phyloP scores from a whole-genome alignment of 2,329 filamentous ascomycete species.

The Pseudocercospora eumusae region DNA sequence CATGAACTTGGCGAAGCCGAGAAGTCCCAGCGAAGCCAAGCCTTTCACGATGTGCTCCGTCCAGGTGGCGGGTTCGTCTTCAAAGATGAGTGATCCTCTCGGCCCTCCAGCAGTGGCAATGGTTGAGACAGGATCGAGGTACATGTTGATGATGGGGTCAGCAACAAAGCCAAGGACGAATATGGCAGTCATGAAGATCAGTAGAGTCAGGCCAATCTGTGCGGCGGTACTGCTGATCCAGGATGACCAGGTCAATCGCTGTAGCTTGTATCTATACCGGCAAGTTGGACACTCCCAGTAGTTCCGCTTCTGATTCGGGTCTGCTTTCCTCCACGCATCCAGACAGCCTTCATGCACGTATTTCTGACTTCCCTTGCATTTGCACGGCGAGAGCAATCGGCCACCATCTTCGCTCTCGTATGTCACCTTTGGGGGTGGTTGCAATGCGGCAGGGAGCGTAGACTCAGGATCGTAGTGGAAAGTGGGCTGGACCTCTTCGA shows the following conservation, averaged over 20 bases:
- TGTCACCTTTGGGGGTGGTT: slow-evolving; percentile 58
- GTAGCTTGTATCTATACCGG: slow-evolving; percentile 76
- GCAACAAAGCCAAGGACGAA: slow-evolving; percentile 89
- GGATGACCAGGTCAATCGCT: slow-evolving; percentile 72
- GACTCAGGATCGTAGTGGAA: slow-evolving; percentile 50
- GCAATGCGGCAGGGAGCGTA: slow-evolving; percentile 57
- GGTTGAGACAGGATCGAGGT: slow-evolving; percentile 68
- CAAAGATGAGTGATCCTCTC: slow-evolving; percentile 39
- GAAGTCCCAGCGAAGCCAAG: slow-evolving; percentile 80
- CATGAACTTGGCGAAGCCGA: slow-evolving; percentile 81
- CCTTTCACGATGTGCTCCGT: slow-evolving; percentile 84
- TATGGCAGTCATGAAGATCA: slow-evolving; percentile 69
- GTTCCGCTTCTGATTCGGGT: slow-evolving; percentile 67
- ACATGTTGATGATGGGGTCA: slow-evolving; percentile 87
- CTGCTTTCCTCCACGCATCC: slow-evolving; percentile 74
- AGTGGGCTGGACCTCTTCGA: slow-evolving; percentile 69
- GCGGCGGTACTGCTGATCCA: slow-evolving; percentile 59
- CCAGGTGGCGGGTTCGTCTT: slow-evolving; percentile 65
- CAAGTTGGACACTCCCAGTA: slow-evolving; percentile 90
- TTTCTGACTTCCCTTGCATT: slow-evolving; percentile 88
- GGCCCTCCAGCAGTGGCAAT: slow-evolving; percentile 40
- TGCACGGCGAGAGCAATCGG: slow-evolving; percentile 82
- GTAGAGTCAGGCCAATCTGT: slow-evolving; percentile 69
- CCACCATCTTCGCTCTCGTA: slow-evolving; percentile 75
- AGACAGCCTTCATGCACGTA: slow-evolving; percentile 94